Evolutionary conservation across 2,329 filamentous ascomycete genomes (phyloP), one percentile per base, ranked within the genome.

Genomic region (Monilinia fructigena): DNA sequence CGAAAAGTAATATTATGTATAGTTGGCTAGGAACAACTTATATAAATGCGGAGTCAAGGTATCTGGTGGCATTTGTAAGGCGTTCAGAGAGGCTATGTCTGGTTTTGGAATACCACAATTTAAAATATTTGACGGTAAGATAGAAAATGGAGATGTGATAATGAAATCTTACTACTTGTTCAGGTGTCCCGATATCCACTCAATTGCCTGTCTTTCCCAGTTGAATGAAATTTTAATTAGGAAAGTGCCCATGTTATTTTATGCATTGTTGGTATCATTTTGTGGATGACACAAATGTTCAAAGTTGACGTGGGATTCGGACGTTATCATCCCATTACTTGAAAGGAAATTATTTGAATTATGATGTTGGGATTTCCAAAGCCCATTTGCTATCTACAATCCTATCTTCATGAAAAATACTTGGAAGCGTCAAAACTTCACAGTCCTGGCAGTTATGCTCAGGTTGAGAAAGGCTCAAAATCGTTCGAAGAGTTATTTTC

Each of bases 1-100:
- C 18, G 74, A 76, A 70, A 73, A 73, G 48, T 74, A 65, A 73
- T 70, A 59, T 38, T 52, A 38, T 54, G 50, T 54, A 54, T 63
- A 45, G 45, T 26, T 31, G 42, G 60, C 52, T 55, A 8, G 59
- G 52, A 23, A 45, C 47, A 26, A 52, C 40, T 42, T 63, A 38
- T 63, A 45, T 42, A 48, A 50, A 28, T 66, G 52, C 38, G 58
- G 65, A 48, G 53, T 59, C 45, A 61, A 50, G 53, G 53, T 59
- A 58, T 28, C 42, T 54, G 18, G 38, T 55, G 54, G 66, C 54
- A 70, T 68, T 65, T 65, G 52, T 64, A 63, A 59, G 70, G 68
- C 66, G 68, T 66, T 67, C 50, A 53, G 26, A 48, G 48, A 53
- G 58, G 47, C n/a, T 66, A 53, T 26, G 55, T 26, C 14, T 61